A percentile compares a stretch with the other conserved stretches of the same genome.
These are phyloP conservation scores for Auricularia cornea DNA, from an alignment of 768 basidiomycete genomes.

Conservation along the genomic window DNA sequence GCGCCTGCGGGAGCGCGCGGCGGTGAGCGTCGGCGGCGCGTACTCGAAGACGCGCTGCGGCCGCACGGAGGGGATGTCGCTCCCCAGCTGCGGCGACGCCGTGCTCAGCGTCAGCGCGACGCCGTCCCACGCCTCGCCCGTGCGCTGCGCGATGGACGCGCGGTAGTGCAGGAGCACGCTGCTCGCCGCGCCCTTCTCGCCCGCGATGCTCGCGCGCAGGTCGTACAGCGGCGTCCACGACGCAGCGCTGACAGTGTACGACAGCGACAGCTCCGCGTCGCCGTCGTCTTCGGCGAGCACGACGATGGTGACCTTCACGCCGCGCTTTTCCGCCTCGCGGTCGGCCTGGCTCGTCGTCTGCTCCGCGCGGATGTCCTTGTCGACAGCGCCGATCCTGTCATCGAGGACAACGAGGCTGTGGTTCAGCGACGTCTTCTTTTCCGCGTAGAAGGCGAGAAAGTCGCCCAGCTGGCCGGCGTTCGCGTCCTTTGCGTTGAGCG, in stretches of 20 bases:
- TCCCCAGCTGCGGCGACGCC: constrained; percentile 14
- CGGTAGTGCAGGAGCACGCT: constrained; percentile 44
- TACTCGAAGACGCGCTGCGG: constrained; percentile 3
- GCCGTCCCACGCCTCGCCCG: constrained; percentile 54
- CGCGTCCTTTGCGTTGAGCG: constrained; percentile 30
- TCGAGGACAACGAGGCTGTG: constrained; percentile 27
- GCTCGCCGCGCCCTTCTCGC: constrained; percentile 11
- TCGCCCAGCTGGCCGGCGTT: constrained; percentile 16
- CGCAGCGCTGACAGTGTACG: constrained; percentile 48
- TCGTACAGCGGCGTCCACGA: constrained; percentile 51
- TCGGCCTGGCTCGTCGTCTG: constrained; percentile 10
- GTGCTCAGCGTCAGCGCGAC: constrained; percentile 46
- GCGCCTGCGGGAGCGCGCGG: too few relatives aligned
- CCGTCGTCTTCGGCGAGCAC: constrained; percentile 31
- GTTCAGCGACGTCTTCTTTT: constrained; percentile 28
- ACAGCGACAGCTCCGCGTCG: constrained; percentile 37
- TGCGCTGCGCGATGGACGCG: constrained; percentile 43
- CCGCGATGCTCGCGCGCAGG: constrained; percentile 41
- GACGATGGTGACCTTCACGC: constrained; percentile 32
- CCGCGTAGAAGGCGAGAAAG: constrained; percentile 37
- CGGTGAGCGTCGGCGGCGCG: background rate
- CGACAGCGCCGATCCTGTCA: constrained; percentile 34
- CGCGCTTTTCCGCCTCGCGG: constrained; percentile 9
- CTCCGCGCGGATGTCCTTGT: constrained; percentile 32
- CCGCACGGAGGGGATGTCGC: constrained; percentile 7